Evolutionary conservation across 306 rosid genomes (phyloP).

Genomic region (Rubus parviflorus): DNA sequence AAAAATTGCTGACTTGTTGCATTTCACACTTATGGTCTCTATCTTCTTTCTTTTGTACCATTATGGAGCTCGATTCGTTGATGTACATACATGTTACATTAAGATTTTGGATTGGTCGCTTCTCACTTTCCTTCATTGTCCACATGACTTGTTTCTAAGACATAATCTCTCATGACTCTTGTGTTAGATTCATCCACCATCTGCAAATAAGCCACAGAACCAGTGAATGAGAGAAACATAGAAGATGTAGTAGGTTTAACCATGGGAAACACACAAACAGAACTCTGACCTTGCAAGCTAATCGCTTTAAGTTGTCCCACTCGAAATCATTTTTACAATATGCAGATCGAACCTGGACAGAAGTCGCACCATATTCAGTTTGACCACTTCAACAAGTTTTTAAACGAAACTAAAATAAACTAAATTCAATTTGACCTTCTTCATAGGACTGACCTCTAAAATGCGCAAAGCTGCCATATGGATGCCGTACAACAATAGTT

Average conservation of each 20-base stretch:
- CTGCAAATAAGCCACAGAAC: conserved; percentile 41
- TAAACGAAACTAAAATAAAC: not conserved
- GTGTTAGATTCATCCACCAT: conserved; percentile 79
- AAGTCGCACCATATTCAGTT: conserved; percentile 7
- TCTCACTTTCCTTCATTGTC: conserved; percentile 51
- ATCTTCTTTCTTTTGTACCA: not conserved
- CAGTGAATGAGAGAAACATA: conserved; percentile 1
- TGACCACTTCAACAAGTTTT: conserved; percentile 2
- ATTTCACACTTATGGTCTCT: not conserved
- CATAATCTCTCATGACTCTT: conserved; percentile 70
- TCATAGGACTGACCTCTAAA: conserved; percentile 59
- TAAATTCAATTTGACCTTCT: conserved; percentile 5
- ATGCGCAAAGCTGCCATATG: conserved; percentile 74
- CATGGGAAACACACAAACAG: not conserved
- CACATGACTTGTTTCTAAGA: conserved; percentile 57
- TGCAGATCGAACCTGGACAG: conserved; percentile 75
- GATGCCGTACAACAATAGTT: conserved; percentile 24
- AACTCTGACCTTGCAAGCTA: conserved; percentile 60
- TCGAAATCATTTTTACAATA: conserved; percentile 86
- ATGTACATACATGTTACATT: not conserved
- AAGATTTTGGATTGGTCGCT: conserved; percentile 16
- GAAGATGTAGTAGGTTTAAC: not conserved
- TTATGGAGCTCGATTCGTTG: not conserved
- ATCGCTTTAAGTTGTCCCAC: conserved; percentile 77
- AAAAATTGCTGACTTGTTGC: not conserved